Evolutionary conservation across 805 yeast genomes (phyloP).

Genomic region (Spencermartinsiella europaea): DNA sequence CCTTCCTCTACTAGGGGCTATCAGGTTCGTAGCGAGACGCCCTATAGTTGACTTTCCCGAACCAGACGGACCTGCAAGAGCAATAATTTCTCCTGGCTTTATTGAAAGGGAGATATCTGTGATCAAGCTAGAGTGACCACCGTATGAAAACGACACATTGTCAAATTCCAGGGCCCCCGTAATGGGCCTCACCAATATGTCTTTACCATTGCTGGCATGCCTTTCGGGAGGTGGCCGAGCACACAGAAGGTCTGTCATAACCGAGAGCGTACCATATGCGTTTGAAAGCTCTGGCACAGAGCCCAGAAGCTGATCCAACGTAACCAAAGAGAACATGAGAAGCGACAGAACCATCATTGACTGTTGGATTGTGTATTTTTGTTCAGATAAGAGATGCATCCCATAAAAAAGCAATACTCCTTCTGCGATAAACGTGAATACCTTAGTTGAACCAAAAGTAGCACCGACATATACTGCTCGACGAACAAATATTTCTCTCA

Average conservation of each 20-base stretch:
- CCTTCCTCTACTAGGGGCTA: conserved; percentile 36
- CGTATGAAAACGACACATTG: conserved; percentile 40
- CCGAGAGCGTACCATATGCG: conserved; percentile 46
- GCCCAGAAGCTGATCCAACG: conserved; percentile 52
- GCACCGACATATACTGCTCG: conserved; percentile 62
- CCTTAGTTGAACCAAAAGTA: conserved; percentile 55
- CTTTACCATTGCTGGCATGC: too few species aligned
- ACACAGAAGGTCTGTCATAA: conserved; percentile 5
- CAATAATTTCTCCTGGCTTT: conserved; percentile 46
- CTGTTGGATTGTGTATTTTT: conserved; percentile 50
- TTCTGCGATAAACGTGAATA: conserved; percentile 57
- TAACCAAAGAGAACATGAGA: conserved; percentile 65
- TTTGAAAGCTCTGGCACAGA: conserved; percentile 76
- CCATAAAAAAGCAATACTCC: conserved; percentile 78
- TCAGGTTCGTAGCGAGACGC: conserved; percentile 51
- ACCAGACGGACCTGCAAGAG: conserved; percentile 83
- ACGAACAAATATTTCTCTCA: conserved; percentile 39
- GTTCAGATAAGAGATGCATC: conserved; percentile 55
- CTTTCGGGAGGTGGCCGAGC: not conserved
- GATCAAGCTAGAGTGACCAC: conserved; percentile 15
- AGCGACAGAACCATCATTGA: conserved; percentile 67
- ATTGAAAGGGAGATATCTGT: conserved; percentile 40
- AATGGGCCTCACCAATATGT: not conserved
- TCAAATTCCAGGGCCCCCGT: conserved; percentile 35
- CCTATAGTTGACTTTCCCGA: conserved; percentile 83